Evolutionary conservation across 768 basidiomycete species (phyloP).

Genomic region (Suillus subaureus): DNA sequence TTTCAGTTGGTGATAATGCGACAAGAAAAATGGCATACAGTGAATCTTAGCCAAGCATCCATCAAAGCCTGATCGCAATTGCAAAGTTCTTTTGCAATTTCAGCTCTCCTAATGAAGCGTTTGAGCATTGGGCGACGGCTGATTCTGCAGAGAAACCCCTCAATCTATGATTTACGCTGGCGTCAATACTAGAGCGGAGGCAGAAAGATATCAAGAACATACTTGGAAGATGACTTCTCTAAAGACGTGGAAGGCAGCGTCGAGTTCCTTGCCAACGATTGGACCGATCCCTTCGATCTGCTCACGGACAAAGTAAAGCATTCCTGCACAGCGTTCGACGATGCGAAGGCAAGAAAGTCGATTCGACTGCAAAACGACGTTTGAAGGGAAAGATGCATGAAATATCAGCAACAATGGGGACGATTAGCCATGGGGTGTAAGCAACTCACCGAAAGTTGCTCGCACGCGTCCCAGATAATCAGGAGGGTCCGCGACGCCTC

Average conservation of each 20-base stretch:
- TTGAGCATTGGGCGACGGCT: constrained; percentile 75
- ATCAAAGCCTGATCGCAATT: constrained; percentile 54
- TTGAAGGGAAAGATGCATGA: background rate
- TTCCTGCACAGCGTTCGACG: constrained; percentile 71
- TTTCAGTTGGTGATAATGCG: background rate
- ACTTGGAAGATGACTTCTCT: constrained; percentile 44
- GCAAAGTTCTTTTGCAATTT: constrained; percentile 56
- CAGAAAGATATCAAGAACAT: background rate
- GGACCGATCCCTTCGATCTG: constrained; percentile 62
- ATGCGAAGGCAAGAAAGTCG: constrained; percentile 68
- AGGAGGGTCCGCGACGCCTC: constrained; percentile 54
- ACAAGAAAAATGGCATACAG: background rate
- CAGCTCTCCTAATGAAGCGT: constrained; percentile 74
- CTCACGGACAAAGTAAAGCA: constrained; percentile 64
- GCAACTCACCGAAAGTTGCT: constrained; percentile 59
- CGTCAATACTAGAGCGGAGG: background rate
- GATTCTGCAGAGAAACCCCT: constrained; percentile 54
- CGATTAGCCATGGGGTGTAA: background rate
- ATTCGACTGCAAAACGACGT: constrained; percentile 51
- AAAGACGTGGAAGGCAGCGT: constrained; percentile 47
- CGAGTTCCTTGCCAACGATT: constrained; percentile 50
- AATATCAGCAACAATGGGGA: background rate
- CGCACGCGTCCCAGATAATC: constrained; percentile 63
- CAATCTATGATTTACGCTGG: constrained; percentile 38
- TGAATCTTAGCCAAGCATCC: constrained; percentile 37